Evolutionary conservation across 2,329 filamentous ascomycete genomes (phyloP), one percentile per base, ranked within the genome.

Genomic region (Clonostachys chloroleuca): DNA sequence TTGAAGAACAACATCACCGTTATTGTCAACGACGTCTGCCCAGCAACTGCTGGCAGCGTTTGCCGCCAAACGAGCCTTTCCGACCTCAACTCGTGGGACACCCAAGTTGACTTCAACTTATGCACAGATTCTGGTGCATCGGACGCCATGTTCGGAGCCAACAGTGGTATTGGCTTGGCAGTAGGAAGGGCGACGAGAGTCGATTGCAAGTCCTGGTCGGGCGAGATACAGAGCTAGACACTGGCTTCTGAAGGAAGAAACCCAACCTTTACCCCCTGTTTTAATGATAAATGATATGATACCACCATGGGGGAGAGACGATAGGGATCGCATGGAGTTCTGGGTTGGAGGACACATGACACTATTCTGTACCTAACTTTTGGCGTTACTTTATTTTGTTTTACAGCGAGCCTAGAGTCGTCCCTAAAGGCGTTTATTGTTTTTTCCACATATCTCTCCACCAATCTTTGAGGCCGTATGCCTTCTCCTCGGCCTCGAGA

Each of bases 381-480:
- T 30, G 24, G 24, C 24, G 24, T 30, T 30, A 30, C 24, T 30
- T 30, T 30, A 10, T 30, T 30, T 30, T 30, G 24, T 8, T 30
- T 30, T 30, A 30, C 24, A 30, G 24, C 24, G 24, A 30, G 24
- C 24, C 24, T 30, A 30, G 24, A 30, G 24, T 30, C 24, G 24
- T 30, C 24, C 24, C 24, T 8, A 30, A 30, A 30, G 24, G 24
- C 24, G 24, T 30, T 39, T 18, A 39, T 18, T 39, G 12, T 44
- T 60, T 65, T 53, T 60, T 62, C 69, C 69, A 96, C 12, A 96
- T 61, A 66, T 97, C 92, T 57, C 80, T 81, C 91, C 90, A 96
- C 69, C 96, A 88, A 64, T 97, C 83, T 61, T 80, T 87, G 52
- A 96, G 83, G 7, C 94, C 92, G 68, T 96, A 97, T 47, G 87